Evolutionary conservation across 441 rosid species (phyloP).

Genomic region (Aleurites moluccanus): DNA sequence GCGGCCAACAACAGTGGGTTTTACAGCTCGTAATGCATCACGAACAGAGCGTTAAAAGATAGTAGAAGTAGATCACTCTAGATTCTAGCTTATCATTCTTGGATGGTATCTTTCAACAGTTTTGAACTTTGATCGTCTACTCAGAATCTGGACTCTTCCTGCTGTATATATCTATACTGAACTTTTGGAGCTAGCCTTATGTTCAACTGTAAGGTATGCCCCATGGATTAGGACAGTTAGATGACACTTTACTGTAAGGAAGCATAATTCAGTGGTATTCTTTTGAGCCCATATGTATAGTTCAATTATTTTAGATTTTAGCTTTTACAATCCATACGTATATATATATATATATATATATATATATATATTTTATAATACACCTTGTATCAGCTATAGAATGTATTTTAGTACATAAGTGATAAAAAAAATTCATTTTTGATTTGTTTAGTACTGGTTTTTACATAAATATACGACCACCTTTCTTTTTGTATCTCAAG

Average conservation of each 20-base stretch:
- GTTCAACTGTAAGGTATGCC: not conserved
- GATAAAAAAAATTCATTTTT: conserved; percentile 16
- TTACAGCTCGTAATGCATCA: conserved; percentile 64
- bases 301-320: too few relatives aligned
- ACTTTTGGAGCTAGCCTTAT: not conserved
- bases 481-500: too few relatives aligned
- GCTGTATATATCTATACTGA: not conserved
- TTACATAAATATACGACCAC: too few relatives aligned
- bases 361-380: not conserved
- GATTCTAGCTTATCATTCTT: conserved; percentile 6
- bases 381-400: not conserved
- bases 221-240: not conserved
- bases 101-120: not conserved
- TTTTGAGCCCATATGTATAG: not conserved
- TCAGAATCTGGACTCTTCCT: not conserved
- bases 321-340: not conserved
- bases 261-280: conserved; percentile 14
- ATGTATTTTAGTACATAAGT: not conserved
- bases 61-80: conserved; percentile 6
- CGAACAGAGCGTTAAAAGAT: conserved; percentile 19
- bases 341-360: too few relatives aligned
- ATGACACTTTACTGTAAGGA: conserved; percentile 21
- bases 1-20: conserved; percentile 66
- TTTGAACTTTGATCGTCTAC: conserved; percentile 3
- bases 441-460: conserved; percentile 8